These are phyloP conservation scores for Ramichloridium luteum DNA, from an alignment of 2,329 filamentous ascomycete species.

Conservation along the genomic window DNA sequence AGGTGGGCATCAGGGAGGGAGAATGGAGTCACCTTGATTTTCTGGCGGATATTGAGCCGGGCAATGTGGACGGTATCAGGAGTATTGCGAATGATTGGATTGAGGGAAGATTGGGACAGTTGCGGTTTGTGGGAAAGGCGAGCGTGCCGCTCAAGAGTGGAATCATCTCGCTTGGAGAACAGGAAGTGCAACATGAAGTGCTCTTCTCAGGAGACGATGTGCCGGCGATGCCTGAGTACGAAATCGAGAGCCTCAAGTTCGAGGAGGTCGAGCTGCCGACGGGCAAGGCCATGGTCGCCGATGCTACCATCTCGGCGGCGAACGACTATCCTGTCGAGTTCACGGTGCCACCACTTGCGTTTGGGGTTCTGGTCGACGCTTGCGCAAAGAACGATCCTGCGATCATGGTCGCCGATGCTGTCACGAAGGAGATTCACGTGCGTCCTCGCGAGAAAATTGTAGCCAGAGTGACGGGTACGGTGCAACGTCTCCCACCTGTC, in stretches of 20 bases:
- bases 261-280: slow-evolving; percentile 51
- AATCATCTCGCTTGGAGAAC: slow-evolving; percentile 63
- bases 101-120: slow-evolving; percentile 57
- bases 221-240: slow-evolving; percentile 67
- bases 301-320: slow-evolving; percentile 58
- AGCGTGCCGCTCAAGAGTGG: slow-evolving; percentile 66
- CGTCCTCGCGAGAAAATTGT: slow-evolving; percentile 55
- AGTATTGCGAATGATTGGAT: slow-evolving; percentile 80
- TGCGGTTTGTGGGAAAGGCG: slow-evolving; percentile 63
- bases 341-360: slow-evolving; percentile 65
- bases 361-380: slow-evolving; percentile 74
- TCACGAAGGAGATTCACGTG: slow-evolving; percentile 55
- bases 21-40: slow-evolving; percentile 69
- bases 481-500: slow-evolving; percentile 60
- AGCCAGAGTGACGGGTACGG: slow-evolving; percentile 57
- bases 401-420: slow-evolving; percentile 67
- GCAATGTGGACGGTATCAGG: slow-evolving; percentile 64
- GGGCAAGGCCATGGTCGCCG: slow-evolving; percentile 60
- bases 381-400: slow-evolving; percentile 59
- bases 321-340: slow-evolving; percentile 73
- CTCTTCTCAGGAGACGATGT: slow-evolving; percentile 62
- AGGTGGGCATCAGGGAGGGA: slow-evolving; percentile 65
- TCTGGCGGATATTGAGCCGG: slow-evolving; percentile 61
- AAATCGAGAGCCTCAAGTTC: slow-evolving; percentile 69
- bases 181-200: slow-evolving; percentile 61